Evolutionary conservation across 306 rosid genomes (phyloP).

Genomic region (Glycine tomentella): DNA sequence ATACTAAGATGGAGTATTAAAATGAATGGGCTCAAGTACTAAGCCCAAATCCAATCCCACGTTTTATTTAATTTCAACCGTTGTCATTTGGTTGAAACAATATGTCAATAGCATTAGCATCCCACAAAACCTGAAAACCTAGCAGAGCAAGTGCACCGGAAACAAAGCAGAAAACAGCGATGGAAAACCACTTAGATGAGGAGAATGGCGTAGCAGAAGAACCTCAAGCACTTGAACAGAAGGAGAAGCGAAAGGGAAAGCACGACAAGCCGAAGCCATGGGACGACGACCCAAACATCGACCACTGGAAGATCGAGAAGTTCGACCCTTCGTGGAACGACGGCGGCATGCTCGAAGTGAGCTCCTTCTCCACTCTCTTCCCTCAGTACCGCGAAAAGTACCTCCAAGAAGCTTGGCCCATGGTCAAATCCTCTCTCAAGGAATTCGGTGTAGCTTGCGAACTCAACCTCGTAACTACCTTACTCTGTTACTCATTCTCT

Average conservation of each 20-base stretch:
- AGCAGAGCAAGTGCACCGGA: background rate
- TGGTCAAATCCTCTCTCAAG: constrained; percentile 69
- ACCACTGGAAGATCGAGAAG: constrained; percentile 79
- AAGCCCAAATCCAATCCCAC: background rate
- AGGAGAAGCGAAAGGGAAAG: constrained; percentile 73
- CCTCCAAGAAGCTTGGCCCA: constrained; percentile 81
- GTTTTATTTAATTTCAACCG: too few species aligned
- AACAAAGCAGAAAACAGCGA: background rate
- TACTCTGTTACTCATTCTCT: too few species aligned
- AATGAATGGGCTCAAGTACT: background rate
- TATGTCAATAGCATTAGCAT: background rate
- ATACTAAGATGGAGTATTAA: background rate
- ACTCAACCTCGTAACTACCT: constrained; percentile 51
- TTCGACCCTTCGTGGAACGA: constrained; percentile 94
- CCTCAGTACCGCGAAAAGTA: constrained; percentile 84
- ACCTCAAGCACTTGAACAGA: background rate
- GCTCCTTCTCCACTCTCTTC: constrained; percentile 89
- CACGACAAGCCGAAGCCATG: constrained; percentile 97
- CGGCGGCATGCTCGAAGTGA: constrained; percentile 85
- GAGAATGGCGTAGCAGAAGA: background rate
- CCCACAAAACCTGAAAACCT: background rate
- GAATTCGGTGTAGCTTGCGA: constrained; percentile 66
- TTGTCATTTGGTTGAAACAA: background rate
- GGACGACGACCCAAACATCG: constrained; percentile 95
- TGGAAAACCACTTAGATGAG: background rate